phyloP scores from a whole-genome alignment of 2,329 filamentous ascomycete genomes.

The Penicillium crustosum region DNA sequence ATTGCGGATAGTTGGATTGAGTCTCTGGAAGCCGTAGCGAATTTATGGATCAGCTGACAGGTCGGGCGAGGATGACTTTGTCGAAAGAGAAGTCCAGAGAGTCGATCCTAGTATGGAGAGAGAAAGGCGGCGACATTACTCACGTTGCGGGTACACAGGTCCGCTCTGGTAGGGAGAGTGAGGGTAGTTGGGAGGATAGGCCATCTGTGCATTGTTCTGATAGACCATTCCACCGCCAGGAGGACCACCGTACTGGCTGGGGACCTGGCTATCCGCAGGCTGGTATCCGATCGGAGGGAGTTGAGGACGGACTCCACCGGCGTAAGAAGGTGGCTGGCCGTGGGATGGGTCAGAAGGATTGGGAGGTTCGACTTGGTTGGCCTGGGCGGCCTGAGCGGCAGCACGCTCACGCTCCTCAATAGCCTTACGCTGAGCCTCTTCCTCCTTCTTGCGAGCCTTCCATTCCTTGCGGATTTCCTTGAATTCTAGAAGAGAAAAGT shows the following conservation, averaged over 20 bases:
- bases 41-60: slow-evolving; percentile 28
- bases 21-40: slow-evolving; percentile 36
- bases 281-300: slow-evolving; percentile 76
- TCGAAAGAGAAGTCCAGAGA: slow-evolving; percentile 13
- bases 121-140: slow-evolving; percentile 35
- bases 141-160: slow-evolving; percentile 53
- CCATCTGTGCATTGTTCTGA: slow-evolving; percentile 50
- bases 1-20: slow-evolving; percentile 40
- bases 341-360: slow-evolving; percentile 50
- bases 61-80: slow-evolving; percentile 18
- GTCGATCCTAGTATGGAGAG: slow-evolving; percentile 22
- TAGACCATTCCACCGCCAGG: slow-evolving; percentile 53
- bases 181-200: slow-evolving; percentile 49
- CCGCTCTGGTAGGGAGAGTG: slow-evolving; percentile 53
- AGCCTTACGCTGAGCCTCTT: slow-evolving; percentile 83
- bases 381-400: slow-evolving; percentile 54
- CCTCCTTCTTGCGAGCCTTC: slow-evolving; percentile 99
- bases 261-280: slow-evolving; percentile 54
- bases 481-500: slow-evolving; percentile 66
- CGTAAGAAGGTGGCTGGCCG: slow-evolving; percentile 47
- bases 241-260: slow-evolving; percentile 62
- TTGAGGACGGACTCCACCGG: slow-evolving; percentile 59
- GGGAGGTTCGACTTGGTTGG: slow-evolving; percentile 48
- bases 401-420: slow-evolving; percentile 79
- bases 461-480: slow-evolving; percentile 99